These are phyloP conservation scores for Apostasia ramifera DNA, from an alignment of 106 monocot species.

Conservation along the genomic window DNA sequence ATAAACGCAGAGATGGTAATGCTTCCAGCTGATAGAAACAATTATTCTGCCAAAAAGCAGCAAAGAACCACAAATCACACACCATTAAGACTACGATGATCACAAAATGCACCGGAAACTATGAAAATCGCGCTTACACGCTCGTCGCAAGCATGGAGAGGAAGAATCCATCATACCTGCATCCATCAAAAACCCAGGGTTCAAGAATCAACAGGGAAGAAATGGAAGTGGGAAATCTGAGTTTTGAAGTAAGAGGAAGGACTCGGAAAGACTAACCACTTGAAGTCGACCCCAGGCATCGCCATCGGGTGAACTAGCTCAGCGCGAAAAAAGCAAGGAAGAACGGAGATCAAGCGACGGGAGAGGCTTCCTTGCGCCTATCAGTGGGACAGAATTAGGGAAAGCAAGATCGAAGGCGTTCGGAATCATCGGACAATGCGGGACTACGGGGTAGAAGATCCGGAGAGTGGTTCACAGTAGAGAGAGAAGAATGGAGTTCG, in stretches of 20 bases:
- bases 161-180: slow-evolving; percentile 99
- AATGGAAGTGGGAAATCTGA: background rate
- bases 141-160: slow-evolving; percentile 97
- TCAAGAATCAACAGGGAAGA: background rate
- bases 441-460: too few species aligned
- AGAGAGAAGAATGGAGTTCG: too few species aligned
- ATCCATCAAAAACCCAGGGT: slow-evolving; percentile 3
- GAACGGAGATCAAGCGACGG: too few species aligned
- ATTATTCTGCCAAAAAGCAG: slow-evolving; percentile 36
- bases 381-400: too few species aligned
- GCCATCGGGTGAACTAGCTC: slow-evolving; percentile 28
- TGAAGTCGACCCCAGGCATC: slow-evolving; percentile 87
- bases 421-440: too few species aligned
- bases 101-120: background rate
- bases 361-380: too few species aligned
- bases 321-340: too few species aligned
- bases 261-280: slow-evolving; percentile 50
- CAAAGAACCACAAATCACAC: slow-evolving; percentile 20
- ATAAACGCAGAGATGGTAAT: slow-evolving; percentile 59
- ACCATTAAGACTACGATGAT: slow-evolving; percentile 20
- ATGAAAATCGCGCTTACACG: slow-evolving; percentile 35
- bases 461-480: too few species aligned
- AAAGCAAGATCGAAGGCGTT: too few species aligned
- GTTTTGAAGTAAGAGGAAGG: background rate
- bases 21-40: slow-evolving; percentile 66